These are phyloP conservation scores for Vitis amurensis DNA, from an alignment of 164 flowering plant genomes.

Conservation along the genomic window DNA sequence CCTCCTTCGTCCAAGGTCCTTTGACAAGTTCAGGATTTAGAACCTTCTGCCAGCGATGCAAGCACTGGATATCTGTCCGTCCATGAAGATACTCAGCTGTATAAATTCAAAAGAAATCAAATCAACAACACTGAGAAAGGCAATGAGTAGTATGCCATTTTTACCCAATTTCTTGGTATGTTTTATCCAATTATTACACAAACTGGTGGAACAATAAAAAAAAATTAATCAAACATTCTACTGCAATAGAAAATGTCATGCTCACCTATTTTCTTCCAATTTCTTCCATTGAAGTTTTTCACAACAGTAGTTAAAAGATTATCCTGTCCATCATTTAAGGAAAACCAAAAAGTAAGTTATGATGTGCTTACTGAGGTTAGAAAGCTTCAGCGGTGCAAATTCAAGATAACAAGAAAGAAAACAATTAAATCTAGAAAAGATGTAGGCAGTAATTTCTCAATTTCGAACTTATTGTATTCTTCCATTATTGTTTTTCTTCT, in stretches of 20 bases:
- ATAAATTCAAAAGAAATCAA: background rate
- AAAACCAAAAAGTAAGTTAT: background rate
- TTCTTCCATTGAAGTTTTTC: constrained; percentile 36
- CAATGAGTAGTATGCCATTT: background rate
- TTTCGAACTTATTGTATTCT: no score
- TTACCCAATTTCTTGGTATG: no score
- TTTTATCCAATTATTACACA: background rate
- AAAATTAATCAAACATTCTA: background rate
- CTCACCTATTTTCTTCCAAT: constrained; percentile 73
- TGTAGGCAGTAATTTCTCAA: background rate
- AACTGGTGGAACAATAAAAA: background rate
- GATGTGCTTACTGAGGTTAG: background rate
- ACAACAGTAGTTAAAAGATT: constrained; percentile 38
- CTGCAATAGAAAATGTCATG: no score
- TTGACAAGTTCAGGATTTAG: constrained; percentile 73
- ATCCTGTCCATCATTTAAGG: constrained; percentile 37
- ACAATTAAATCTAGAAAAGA: background rate
- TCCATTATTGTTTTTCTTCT: no score
- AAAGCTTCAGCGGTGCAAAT: background rate
- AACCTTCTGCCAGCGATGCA: constrained; percentile 92
- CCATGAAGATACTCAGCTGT: constrained; percentile 56
- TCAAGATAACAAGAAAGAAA: no score
- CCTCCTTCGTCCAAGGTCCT: constrained; percentile 86
- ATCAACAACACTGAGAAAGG: background rate
- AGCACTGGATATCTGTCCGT: constrained; percentile 72